A percentile compares a stretch with the other conserved stretches of the same genome.
Conservation (phyloP, 2,329 filamentous ascomycete species). For the Thielaviopsis musarum region DNA sequence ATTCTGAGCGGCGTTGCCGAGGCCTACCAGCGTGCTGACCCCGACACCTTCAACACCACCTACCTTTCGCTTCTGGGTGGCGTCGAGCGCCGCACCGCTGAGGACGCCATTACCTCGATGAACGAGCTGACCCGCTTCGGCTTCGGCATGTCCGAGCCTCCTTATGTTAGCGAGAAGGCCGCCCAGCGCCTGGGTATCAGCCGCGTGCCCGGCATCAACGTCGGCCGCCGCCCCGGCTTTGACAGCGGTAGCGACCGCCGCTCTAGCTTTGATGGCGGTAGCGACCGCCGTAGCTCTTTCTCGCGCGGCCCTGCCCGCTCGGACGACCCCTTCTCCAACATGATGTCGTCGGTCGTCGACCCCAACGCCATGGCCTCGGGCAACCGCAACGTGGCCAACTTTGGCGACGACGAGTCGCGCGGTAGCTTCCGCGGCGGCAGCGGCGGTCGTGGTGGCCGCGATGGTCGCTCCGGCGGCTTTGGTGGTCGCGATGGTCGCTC, state of each 20-base stretch:
- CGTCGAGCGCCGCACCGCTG: conserved; percentile 23
- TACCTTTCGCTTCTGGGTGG: conserved; percentile 44
- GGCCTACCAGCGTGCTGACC: conserved; percentile 19
- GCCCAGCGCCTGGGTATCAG: conserved; percentile 20
- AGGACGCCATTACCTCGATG: conserved; percentile 28
- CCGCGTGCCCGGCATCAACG: conserved; percentile 20
- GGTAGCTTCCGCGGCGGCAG: conserved; percentile 12
- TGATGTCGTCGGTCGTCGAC: conserved; percentile 7
- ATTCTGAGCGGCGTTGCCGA: conserved; percentile 26
- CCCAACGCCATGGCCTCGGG: conserved; percentile 1
- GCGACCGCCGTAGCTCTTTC: conserved; percentile 5
- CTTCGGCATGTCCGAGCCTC: conserved; percentile 35
- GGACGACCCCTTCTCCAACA: conserved; percentile 8
- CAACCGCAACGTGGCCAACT: conserved; percentile 1
- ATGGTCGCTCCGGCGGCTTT: conserved; percentile 14
- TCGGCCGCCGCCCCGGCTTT: conserved; percentile 13
- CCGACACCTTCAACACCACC: conserved; percentile 19
- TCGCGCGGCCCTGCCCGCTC: background rate
- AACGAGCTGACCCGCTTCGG: conserved; percentile 35
- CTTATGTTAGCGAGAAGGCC: conserved; percentile 20
- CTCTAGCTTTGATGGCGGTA: conserved; percentile 2
- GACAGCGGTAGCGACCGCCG: conserved; percentile 8
- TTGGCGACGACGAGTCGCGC: conserved; percentile 9
- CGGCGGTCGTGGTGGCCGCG: conserved; percentile 10
- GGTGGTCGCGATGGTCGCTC: conserved; percentile 8